A percentile compares a stretch with the other conserved stretches of the same genome.
Evolutionary conservation across 2,329 filamentous ascomycete genomes (phyloP).

Genomic region (Decorospora gaudefroyi): DNA sequence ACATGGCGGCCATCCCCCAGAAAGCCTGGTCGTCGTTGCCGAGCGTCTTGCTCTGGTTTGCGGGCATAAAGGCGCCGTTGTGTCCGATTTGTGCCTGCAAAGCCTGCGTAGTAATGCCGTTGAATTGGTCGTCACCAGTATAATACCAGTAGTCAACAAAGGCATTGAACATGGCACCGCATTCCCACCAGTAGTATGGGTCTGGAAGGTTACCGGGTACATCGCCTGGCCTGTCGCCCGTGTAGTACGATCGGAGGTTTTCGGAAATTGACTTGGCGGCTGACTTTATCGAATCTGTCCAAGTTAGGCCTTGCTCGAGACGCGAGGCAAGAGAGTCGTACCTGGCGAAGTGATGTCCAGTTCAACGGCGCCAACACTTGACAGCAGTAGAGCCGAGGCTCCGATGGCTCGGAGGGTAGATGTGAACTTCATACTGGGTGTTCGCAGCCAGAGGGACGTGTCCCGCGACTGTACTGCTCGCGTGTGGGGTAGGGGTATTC

Average conservation of each 20-base stretch:
- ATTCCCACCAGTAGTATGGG: slow-evolving; percentile 53
- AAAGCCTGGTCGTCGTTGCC: slow-evolving; percentile 65
- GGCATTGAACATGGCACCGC: slow-evolving; percentile 48
- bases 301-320: slow-evolving; percentile 17
- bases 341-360: slow-evolving; percentile 38
- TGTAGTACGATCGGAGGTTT: slow-evolving; percentile 67
- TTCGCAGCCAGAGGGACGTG: slow-evolving; percentile 21
- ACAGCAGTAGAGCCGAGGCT: slow-evolving; percentile 39
- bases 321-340: slow-evolving; percentile 23
- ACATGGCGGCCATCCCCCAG: slow-evolving; percentile 63
- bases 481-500: slow-evolving; percentile 11
- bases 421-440: slow-evolving; percentile 43
- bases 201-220: slow-evolving; percentile 61
- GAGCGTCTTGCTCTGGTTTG: slow-evolving; percentile 63
- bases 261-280: slow-evolving; percentile 65
- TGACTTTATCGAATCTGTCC: slow-evolving; percentile 64
- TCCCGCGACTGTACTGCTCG: slow-evolving; percentile 1
- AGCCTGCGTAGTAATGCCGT: slow-evolving; percentile 53
- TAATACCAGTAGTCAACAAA: slow-evolving; percentile 52
- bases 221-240: slow-evolving; percentile 63
- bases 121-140: slow-evolving; percentile 49
- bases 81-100: slow-evolving; percentile 75
- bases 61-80: slow-evolving; percentile 76
- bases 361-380: slow-evolving; percentile 40
- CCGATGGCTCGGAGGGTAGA: slow-evolving; percentile 38